Conservation (phyloP, 495 filamentous ascomycete genomes). For the Penicillium malachiteum region DNA sequence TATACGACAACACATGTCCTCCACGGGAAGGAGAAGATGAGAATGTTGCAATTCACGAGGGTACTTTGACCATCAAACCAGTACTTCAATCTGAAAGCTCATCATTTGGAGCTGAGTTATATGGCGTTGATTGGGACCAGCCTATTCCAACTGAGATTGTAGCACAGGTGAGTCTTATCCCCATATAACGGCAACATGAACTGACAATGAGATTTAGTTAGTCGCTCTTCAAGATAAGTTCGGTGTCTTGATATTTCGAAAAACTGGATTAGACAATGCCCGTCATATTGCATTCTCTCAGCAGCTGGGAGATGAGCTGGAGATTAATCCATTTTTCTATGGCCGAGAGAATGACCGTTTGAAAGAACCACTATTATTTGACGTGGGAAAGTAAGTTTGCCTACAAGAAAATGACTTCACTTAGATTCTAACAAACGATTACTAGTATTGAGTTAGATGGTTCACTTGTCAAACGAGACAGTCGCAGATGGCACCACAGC, state of each 20-base stretch:
- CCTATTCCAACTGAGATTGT: constrained; percentile 11
- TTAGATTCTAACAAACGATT: neutral
- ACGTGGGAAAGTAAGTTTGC: constrained; percentile 20
- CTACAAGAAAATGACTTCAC: neutral
- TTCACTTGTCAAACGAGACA: constrained; percentile 17
- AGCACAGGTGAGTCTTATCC: constrained; percentile 10
- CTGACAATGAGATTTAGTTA: constrained; percentile 9
- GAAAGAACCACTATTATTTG: constrained; percentile 18
- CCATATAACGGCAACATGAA: neutral
- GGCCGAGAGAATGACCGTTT: constrained; percentile 22
- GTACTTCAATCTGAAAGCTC: constrained; percentile 6
- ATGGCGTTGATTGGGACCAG: constrained; percentile 15
- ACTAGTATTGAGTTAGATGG: constrained; percentile 24
- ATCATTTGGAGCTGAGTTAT: constrained; percentile 18
- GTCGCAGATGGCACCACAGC: constrained; percentile 23
- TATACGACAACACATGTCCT: constrained; percentile 17
- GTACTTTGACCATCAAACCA: constrained; percentile 10
- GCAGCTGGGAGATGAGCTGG: constrained; percentile 19
- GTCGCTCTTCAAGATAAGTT: constrained; percentile 20
- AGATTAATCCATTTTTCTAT: constrained; percentile 26
- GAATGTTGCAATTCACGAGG: constrained; percentile 5
- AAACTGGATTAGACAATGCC: constrained; percentile 18
- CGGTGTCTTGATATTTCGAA: constrained; percentile 17
- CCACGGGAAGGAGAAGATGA: neutral
- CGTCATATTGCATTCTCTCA: constrained; percentile 23